A percentile compares a stretch with the other conserved stretches of the same genome.
These are phyloP conservation scores for Pestalotiopsis sp. DNA, from an alignment of 2,329 filamentous ascomycete species.

Conservation along the genomic window DNA sequence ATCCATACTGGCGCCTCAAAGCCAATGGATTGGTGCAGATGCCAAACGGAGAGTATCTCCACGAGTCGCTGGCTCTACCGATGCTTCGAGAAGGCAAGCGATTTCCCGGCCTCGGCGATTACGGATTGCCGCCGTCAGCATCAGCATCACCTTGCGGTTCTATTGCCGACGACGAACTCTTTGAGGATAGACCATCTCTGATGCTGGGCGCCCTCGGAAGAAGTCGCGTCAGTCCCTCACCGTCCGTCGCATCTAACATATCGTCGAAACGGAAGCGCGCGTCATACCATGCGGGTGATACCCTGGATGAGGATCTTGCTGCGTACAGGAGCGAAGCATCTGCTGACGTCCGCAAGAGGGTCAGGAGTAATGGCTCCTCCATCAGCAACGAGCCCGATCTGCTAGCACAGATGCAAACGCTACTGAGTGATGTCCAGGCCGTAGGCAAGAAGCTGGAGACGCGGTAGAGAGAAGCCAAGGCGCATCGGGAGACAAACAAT, in stretches of 20 bases:
- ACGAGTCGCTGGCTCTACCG: conserved; percentile 51
- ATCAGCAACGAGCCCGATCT: conserved; percentile 23
- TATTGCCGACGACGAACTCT: conserved; percentile 6
- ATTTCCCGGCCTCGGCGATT: conserved; percentile 38
- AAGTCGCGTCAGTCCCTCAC: conserved; percentile 20
- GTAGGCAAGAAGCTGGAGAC: conserved; percentile 6
- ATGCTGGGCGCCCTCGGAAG: conserved; percentile 4
- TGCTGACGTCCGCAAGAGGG: conserved; percentile 23
- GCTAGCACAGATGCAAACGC: conserved; percentile 26
- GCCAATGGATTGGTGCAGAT: conserved; percentile 47
- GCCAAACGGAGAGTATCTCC: conserved; percentile 54
- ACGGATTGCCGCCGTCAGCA: conserved; percentile 29
- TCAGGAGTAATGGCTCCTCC: conserved; percentile 19
- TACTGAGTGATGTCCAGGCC: conserved; percentile 24
- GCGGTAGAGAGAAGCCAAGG: background rate
- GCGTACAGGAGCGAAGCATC: conserved; percentile 23
- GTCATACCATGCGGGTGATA: conserved; percentile 4
- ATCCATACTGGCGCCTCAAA: conserved; percentile 39
- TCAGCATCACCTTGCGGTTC: conserved; percentile 23
- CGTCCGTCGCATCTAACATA: conserved; percentile 18
- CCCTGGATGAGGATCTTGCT: conserved; percentile 22
- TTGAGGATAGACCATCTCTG: conserved; percentile 12
- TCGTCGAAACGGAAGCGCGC: conserved; percentile 27
- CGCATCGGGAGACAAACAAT: background rate
- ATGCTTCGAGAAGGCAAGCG: conserved; percentile 43